Evolutionary conservation across 192 early-diverging fungal species (phyloP).

Genomic region (Gigaspora rosea): DNA sequence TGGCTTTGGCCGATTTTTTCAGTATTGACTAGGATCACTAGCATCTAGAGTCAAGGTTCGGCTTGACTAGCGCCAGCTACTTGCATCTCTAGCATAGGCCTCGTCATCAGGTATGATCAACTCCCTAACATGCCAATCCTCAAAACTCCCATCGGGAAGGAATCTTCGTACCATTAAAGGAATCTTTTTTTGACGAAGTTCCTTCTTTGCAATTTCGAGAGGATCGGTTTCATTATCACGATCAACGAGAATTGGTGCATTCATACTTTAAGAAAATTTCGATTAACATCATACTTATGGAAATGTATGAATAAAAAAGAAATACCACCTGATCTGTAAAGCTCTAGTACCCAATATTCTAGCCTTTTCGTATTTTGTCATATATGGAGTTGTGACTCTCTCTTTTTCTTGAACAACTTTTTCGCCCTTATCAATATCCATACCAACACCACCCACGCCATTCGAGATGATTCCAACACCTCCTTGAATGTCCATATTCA

Average conservation of each 20-base stretch:
- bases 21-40: too few species aligned
- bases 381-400: slow-evolving; percentile 93
- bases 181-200: slow-evolving; percentile 89
- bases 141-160: slow-evolving; percentile 90
- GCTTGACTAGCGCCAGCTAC: too few species aligned
- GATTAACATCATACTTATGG: background rate
- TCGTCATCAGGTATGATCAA: slow-evolving; percentile 49
- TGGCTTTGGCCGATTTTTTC: too few species aligned
- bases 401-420: slow-evolving; percentile 57
- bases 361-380: slow-evolving; percentile 98
- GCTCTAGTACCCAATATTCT: slow-evolving; percentile 89
- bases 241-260: slow-evolving; percentile 97
- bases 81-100: background rate
- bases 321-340: slow-evolving; percentile 77
- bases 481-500: background rate
- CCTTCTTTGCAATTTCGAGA: slow-evolving; percentile 91
- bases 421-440: slow-evolving; percentile 12
- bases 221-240: slow-evolving; percentile 93
- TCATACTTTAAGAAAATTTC: slow-evolving; percentile 67
- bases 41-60: too few species aligned
- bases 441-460: slow-evolving; percentile 13
- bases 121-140: slow-evolving; percentile 93
- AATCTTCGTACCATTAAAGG: slow-evolving; percentile 91
- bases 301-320: slow-evolving; percentile 5
- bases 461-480: slow-evolving; percentile 16